Evolutionary conservation across 2,329 filamentous ascomycete species (phyloP).

Genomic region (Capronia epimyces): DNA sequence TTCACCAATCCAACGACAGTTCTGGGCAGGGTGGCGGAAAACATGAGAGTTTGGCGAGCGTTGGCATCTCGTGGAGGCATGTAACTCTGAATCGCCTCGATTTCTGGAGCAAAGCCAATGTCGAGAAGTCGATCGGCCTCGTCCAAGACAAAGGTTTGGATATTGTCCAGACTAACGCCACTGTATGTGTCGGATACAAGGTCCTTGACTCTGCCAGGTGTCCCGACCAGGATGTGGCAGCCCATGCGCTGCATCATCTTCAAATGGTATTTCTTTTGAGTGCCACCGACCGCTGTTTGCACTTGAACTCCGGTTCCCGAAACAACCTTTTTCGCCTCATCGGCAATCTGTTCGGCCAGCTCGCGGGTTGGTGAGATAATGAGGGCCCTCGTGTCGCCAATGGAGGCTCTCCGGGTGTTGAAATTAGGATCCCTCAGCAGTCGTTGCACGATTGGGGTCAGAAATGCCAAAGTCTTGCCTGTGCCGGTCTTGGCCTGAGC

Average conservation of each 20-base stretch:
- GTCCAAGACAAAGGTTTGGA: constrained; percentile 48
- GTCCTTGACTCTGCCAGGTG: constrained; percentile 46
- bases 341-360: constrained; percentile 47
- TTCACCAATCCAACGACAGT: constrained; percentile 77
- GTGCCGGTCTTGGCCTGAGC: constrained; percentile 51
- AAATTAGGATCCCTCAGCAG: constrained; percentile 34
- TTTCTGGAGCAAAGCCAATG: constrained; percentile 52
- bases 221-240: constrained; percentile 44
- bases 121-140: constrained; percentile 65
- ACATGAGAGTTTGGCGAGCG: constrained; percentile 84
- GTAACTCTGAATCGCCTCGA: constrained; percentile 48
- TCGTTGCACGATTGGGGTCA: constrained; percentile 45
- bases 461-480: constrained; percentile 47
- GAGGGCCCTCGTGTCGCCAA: constrained; percentile 22
- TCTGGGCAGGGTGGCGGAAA: constrained; percentile 85
- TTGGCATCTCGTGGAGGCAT: constrained; percentile 48
- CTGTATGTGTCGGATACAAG: constrained; percentile 41
- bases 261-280: constrained; percentile 66
- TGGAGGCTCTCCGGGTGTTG: constrained; percentile 30
- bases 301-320: constrained; percentile 61
- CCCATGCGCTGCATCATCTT: constrained; percentile 57
- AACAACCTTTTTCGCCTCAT: constrained; percentile 50
- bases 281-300: constrained; percentile 84
- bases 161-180: constrained; percentile 43
- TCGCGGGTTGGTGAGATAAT: constrained; percentile 46